Evolutionary conservation across 257 asterid species (phyloP), one percentile per base, ranked within the genome.

Genomic region (Jacaranda copaia): DNA sequence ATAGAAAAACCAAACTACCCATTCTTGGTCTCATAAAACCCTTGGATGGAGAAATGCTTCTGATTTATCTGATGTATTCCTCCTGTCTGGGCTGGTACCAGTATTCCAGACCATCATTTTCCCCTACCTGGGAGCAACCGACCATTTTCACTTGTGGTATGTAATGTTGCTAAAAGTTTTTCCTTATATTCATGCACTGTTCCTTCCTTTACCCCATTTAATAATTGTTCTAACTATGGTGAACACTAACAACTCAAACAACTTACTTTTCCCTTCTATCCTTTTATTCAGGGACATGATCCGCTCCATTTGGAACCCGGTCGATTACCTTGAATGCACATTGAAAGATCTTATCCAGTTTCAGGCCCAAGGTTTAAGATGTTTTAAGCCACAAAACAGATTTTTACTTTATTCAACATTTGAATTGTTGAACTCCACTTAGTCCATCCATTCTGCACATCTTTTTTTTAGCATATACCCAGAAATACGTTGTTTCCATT

Each of bases 101-200:
- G 72, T 68, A 61, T 53, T 63, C 69, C 77, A 32, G 75, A 70
- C 19, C 65, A 64, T 72, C 86, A 49, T 59, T 70, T 81, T 38
- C 77, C 81, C 5, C 18, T 45, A 43, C 70, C 72, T 65, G 86
- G 86, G 77, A 78, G 79, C 78, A 78, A 80, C 79, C 81, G 84
- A n/a, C 82, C 87, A 35, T 74, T 75, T 74, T 75, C 86, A 56
- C 70, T 78, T 70, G 48, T 77, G 84, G 89, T 86, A 78, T 65
- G n/a, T n/a, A n/a, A n/a, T n/a, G 77, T 81, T 18, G 35, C 32
- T 25, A 25, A 25, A 25, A 25, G 32, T 1, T 25, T 25, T 62
- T 63, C 0, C 5, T 49, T 40, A 43, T 68, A 38, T 18, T 72
- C 11, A 10, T 58, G 61, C 45, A 60, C 40, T 73, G 51, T 53